A percentile compares a stretch with the other conserved stretches of the same genome.
Conservation (phyloP, 1,284 basidiomycete genomes). For the Ustilago curta region DNA sequence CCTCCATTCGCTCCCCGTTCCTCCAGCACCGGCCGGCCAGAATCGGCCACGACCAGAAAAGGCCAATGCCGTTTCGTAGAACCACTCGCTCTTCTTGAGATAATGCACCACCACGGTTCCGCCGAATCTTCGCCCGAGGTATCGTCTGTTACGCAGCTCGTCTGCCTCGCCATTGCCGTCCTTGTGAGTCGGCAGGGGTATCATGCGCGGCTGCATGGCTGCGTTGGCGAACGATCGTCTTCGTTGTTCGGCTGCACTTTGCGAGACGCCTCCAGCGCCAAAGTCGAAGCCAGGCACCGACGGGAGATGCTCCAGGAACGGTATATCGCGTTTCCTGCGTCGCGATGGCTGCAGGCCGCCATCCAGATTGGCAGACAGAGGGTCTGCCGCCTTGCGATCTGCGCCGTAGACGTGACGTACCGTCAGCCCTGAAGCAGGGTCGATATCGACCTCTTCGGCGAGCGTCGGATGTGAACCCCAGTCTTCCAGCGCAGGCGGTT, state of each 20-base stretch:
- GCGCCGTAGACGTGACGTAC: conserved; percentile 69
- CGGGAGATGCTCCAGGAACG: conserved; percentile 71
- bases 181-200: conserved; percentile 55
- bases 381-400: conserved; percentile 2
- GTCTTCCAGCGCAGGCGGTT: conserved; percentile 9
- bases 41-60: conserved; percentile 81
- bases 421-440: conserved; percentile 49
- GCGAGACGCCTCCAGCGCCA: conserved; percentile 46
- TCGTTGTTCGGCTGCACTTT: conserved; percentile 36
- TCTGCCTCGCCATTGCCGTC: conserved; percentile 57
- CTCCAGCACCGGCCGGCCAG: conserved; percentile 66
- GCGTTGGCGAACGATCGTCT: conserved; percentile 39
- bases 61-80: conserved; percentile 89
- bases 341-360: conserved; percentile 8
- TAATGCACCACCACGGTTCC: conserved; percentile 96
- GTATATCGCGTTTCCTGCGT: conserved; percentile 34
- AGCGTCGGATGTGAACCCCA: conserved; percentile 26
- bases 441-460: conserved; percentile 49
- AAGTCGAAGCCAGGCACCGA: conserved; percentile 55
- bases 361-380: conserved; percentile 12
- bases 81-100: conserved; percentile 97
- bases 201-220: conserved; percentile 43
- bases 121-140: conserved; percentile 72
- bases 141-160: conserved; percentile 74
- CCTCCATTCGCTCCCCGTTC: conserved; percentile 58